Percentiles rank a stretch among this genome's conserved stretches.
Evolutionary conservation across 768 basidiomycete species (phyloP).

Genomic region (Lactifluus volemus): DNA sequence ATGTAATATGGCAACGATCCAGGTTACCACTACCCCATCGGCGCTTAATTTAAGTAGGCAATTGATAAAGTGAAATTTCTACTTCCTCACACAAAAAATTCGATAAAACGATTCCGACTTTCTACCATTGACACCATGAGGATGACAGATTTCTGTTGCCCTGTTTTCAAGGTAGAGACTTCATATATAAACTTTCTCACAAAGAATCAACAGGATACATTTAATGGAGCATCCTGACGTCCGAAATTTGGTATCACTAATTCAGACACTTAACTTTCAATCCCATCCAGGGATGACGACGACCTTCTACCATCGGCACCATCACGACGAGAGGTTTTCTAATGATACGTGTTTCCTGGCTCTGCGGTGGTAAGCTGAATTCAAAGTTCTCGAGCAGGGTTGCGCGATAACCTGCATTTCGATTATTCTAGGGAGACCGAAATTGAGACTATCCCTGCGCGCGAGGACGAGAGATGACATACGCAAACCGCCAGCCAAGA

Average conservation of each 20-base stretch:
- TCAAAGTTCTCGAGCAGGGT: slow-evolving; percentile 31
- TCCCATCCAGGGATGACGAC: slow-evolving; percentile 29
- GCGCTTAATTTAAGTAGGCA: not conserved
- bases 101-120: no score
- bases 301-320: slow-evolving; percentile 27
- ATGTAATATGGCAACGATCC: slow-evolving; percentile 16
- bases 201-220: no score
- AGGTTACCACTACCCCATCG: slow-evolving; percentile 21
- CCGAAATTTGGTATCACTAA: not conserved
- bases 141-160: no score
- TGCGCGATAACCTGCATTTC: slow-evolving; percentile 30
- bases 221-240: not conserved
- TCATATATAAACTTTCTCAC: no score
- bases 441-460: not conserved
- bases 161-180: no score
- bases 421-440: slow-evolving; percentile 22
- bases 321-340: slow-evolving; percentile 28
- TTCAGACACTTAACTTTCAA: slow-evolving; percentile 22
- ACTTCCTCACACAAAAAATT: no score
- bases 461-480: slow-evolving; percentile 4
- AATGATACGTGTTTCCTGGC: slow-evolving; percentile 22
- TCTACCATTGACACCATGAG: no score
- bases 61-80: no score
- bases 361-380: slow-evolving; percentile 26
- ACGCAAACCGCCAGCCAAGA: slow-evolving; percentile 27